Evolutionary conservation across 1,139 yeast species (phyloP), one percentile per base, ranked within the genome.

Genomic region (Pichia sp.): DNA sequence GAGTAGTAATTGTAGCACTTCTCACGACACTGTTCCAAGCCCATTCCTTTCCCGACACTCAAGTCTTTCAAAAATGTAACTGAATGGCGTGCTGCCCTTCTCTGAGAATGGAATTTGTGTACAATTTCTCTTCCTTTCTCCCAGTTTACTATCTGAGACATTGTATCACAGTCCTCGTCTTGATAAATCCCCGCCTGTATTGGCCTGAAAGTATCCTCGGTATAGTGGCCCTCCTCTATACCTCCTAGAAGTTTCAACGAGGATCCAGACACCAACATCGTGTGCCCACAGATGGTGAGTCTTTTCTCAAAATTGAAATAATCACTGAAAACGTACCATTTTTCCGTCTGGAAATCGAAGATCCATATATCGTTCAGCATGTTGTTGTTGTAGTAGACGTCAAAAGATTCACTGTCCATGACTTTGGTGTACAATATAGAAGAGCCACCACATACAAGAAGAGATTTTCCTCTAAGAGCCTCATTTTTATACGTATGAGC

Each of bases 301-400:
- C 51, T 54, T 4, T 51, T 47, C 18, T 47, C 44, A 3, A 52
- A 37, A 10, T 48, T 41, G n/a, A 50, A 28, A 41, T 34, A 54
- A 2, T 60, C 48, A 6, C 51, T 45, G 3, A 59, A 40, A 28
- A 59, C 52, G 8, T 58, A 49, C 82, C 82, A 78, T 2, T 60
- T 57, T 51, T 73, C 76, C 1, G 65, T 59, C 31, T 67, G 69
- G 31, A 76, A 57, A 55, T 74, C 73, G 57, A 74, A 77, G 64
- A 70, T 66, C 82, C 82, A 78, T 58, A 71, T 58, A 58, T 76
- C 81, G 22, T 78, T 77, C 40, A 67, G 63, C 7, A 76, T 68
- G 16, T 65, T 60, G 13, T 49, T 54, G n/a, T 66, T 65, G 50
- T 69, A 55, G 46, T 52, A 61, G 6, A 42, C 25, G 37, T 44